Percentiles rank a stretch among this genome's conserved stretches.
Evolutionary conservation across 805 yeast species (phyloP).

Genomic region (Candida michaelii): DNA sequence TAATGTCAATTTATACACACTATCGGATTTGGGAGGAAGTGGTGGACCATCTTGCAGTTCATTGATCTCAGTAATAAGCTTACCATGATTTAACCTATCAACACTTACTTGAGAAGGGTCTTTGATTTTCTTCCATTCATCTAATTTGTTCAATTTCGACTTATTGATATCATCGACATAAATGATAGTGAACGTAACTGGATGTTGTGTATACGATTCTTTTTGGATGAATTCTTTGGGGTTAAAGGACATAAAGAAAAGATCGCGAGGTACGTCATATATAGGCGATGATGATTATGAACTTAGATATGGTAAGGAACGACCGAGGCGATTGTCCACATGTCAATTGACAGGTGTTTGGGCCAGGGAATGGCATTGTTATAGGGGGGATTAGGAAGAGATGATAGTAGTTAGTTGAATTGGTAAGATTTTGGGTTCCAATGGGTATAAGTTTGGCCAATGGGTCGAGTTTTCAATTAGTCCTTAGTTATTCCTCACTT

Average conservation of each 20-base stretch:
- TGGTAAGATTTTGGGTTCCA: too few species aligned
- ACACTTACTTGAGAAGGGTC: constrained; percentile 61
- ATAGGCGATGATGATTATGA: constrained; percentile 24
- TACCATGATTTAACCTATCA: constrained; percentile 45
- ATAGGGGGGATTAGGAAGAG: too few species aligned
- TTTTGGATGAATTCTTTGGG: constrained; percentile 14
- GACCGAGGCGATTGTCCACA: too few species aligned
- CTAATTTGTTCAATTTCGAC: constrained; percentile 54
- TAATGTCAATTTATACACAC: constrained; percentile 51
- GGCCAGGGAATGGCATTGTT: too few species aligned
- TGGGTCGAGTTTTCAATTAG: too few species aligned
- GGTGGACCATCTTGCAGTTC: constrained; percentile 35
- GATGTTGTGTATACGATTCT: constrained; percentile 14
- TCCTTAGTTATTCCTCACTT: too few species aligned
- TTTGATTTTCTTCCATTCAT: constrained; percentile 49
- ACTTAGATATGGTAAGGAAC: background rate
- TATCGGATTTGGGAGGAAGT: background rate
- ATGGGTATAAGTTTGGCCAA: too few species aligned
- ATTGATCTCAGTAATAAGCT: constrained; percentile 50
- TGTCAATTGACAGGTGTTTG: too few species aligned
- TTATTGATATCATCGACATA: constrained; percentile 53
- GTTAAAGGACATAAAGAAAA: constrained; percentile 6
- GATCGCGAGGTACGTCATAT: constrained; percentile 25
- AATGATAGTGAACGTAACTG: constrained; percentile 52
- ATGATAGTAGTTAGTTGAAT: too few species aligned